Evolutionary conservation across 495 filamentous ascomycete genomes (phyloP).

Genomic region (Opeltia flavorubescens): DNA sequence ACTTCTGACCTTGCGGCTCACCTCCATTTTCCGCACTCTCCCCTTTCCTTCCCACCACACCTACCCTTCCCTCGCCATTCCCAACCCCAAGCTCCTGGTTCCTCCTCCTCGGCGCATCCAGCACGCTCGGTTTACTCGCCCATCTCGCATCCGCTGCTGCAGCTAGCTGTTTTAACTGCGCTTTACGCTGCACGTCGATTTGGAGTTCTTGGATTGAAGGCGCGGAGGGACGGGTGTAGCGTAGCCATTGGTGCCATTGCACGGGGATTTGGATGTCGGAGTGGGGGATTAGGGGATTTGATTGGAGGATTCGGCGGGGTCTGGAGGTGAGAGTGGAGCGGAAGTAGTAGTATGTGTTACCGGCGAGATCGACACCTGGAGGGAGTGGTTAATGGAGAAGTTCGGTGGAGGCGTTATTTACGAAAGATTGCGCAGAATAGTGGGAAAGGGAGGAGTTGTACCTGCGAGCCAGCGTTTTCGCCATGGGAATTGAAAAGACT

Average conservation of each 20-base stretch:
- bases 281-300: slow-evolving; percentile 5
- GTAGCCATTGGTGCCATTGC: slow-evolving; percentile 95
- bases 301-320: slow-evolving; percentile 7
- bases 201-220: slow-evolving; percentile 66
- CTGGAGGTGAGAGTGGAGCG: not conserved
- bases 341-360: not conserved
- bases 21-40: slow-evolving; percentile 9
- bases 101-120: slow-evolving; percentile 37
- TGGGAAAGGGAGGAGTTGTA: slow-evolving; percentile 23
- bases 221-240: slow-evolving; percentile 55
- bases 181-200: slow-evolving; percentile 51
- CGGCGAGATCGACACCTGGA: not conserved
- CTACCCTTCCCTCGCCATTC: slow-evolving; percentile 19
- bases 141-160: slow-evolving; percentile 73
- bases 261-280: slow-evolving; percentile 29
- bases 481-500: slow-evolving; percentile 73
- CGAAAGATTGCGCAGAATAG: not conserved
- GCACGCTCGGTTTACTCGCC: slow-evolving; percentile 56
- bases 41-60: slow-evolving; percentile 11
- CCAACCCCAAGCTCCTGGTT: slow-evolving; percentile 17
- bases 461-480: slow-evolving; percentile 67
- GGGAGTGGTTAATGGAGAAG: not conserved
- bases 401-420: not conserved
- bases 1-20: not conserved
- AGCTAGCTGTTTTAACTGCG: slow-evolving; percentile 57